These are phyloP conservation scores for Fagopyrum tataricum DNA, from an alignment of 148 eudicot species.

Conservation along the genomic window DNA sequence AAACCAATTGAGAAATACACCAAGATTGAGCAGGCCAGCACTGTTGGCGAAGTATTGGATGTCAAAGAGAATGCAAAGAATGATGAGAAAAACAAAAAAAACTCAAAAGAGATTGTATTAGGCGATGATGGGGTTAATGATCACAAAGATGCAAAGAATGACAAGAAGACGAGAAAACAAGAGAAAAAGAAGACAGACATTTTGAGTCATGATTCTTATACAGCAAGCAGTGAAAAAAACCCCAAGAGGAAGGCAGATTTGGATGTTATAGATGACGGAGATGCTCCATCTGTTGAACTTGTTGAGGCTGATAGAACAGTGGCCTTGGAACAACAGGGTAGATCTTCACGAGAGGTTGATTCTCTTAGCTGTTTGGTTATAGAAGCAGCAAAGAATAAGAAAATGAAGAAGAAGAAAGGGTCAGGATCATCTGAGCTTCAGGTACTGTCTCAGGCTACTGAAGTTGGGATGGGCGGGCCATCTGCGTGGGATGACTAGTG, in stretches of 20 bases:
- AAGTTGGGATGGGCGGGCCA: conserved; percentile 78
- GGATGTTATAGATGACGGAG: conserved; percentile 52
- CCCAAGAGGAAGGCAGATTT: conserved; percentile 35
- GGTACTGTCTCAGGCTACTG: conserved; percentile 28
- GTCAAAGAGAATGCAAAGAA: conserved; percentile 14
- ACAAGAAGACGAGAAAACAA: conserved; percentile 29
- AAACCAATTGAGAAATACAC: conserved; percentile 45
- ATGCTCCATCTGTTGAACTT: conserved; percentile 55
- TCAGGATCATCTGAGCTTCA: conserved; percentile 27
- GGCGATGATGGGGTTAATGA: neutral
- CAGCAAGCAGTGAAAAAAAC: conserved; percentile 20
- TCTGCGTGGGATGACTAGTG: conserved; percentile 62
- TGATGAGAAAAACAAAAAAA: conserved; percentile 12
- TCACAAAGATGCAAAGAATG: conserved; percentile 5
- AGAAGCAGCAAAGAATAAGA: conserved; percentile 40
- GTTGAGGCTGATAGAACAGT: conserved; percentile 23
- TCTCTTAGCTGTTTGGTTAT: conserved; percentile 33
- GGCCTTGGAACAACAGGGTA: conserved; percentile 19
- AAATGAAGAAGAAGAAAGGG: conserved; percentile 27
- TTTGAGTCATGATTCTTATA: conserved; percentile 13
- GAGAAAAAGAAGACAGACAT: conserved; percentile 32
- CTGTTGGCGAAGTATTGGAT: conserved; percentile 22
- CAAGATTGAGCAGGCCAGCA: conserved; percentile 21
- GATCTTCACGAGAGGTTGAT: conserved; percentile 20
- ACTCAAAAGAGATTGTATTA: neutral